Base-by-base conservation (phyloP, 2,329 filamentous ascomycete genomes). In the Penicillium olsonii region DNA sequence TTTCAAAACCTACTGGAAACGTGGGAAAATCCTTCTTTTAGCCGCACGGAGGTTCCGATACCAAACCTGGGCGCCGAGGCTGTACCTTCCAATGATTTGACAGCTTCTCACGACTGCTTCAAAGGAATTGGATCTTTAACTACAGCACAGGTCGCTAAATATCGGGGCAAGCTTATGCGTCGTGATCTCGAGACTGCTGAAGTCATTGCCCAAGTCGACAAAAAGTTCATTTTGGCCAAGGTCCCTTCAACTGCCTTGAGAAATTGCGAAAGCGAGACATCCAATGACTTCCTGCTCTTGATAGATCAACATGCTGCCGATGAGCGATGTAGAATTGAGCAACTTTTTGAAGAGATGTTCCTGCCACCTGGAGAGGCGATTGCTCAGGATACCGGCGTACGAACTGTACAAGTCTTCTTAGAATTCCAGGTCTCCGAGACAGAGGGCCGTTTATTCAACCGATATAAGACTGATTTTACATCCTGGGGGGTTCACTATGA, bases 271-370 rank as follows among this genome's bases (percentile, higher is more conserved):
- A 15, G 10, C 37, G n/a, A 53, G 37, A 29, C 37, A 7, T 44
- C 37, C 20, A 50, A 33, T 14, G 34, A 52, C 2, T 59, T 84
- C 1, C 73, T 97, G 4, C 78, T 95, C 0, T 76, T 96, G 33
- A 79, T 96, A 5, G 94, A 99, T 63, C 94, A 99, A 64, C 94
- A 99, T 66, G 94, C 94, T 1, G 94, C 92, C 3, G 92, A 96
- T 66, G 94, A 99, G 73, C 82, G 94, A 38, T 84, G 88, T 54
- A 84, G 85, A 1, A 81, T 97, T 1, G 94, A 99, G 65, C 66
- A 69, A 0, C 76, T 99, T 1, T 84, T 95, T 66, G 54, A 64
- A 19, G 77, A 83, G 2, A 70, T 88, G 26, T 84, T 54, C 48
- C 63, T 50, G 12, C 33, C 51, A n/a, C 6, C 45, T 9, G 38